These are phyloP conservation scores for Xerocomellus amylosporus DNA, from an alignment of 768 basidiomycete species.

Conservation along the genomic window DNA sequence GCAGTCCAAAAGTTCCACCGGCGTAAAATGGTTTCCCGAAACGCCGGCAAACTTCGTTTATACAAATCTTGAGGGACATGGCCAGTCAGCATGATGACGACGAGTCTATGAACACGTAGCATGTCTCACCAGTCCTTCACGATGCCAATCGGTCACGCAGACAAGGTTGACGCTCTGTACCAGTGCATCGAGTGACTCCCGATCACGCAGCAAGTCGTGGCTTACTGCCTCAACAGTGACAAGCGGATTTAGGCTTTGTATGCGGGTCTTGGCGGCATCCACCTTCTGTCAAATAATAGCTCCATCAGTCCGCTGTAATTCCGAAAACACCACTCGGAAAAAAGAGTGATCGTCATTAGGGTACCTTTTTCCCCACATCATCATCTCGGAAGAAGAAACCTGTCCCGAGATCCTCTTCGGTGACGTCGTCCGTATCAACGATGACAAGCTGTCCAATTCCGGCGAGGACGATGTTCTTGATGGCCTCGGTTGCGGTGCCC, in stretches of 20 bases:
- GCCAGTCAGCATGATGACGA: slow-evolving; percentile 7
- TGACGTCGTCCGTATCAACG: slow-evolving; percentile 72
- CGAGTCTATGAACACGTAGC: background rate
- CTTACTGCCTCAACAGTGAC: slow-evolving; percentile 75
- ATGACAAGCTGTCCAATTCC: slow-evolving; percentile 90
- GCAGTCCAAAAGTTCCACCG: slow-evolving; percentile 87
- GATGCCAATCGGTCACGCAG: slow-evolving; percentile 78
- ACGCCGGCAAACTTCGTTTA: slow-evolving; percentile 79
- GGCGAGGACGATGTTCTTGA: slow-evolving; percentile 97
- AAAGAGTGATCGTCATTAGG: slow-evolving; percentile 5
- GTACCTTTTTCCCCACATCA: slow-evolving; percentile 86
- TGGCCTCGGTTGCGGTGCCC: slow-evolving; percentile 87
- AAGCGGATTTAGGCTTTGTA: slow-evolving; percentile 90
- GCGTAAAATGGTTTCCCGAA: slow-evolving; percentile 80
- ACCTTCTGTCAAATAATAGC: slow-evolving; percentile 58
- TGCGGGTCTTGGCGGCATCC: slow-evolving; percentile 77
- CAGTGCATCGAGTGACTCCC: slow-evolving; percentile 53
- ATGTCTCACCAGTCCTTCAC: slow-evolving; percentile 63
- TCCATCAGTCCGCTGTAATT: slow-evolving; percentile 35
- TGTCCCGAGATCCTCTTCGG: slow-evolving; percentile 83
- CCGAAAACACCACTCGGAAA: slow-evolving; percentile 37
- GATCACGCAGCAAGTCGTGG: slow-evolving; percentile 45
- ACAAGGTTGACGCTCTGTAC: slow-evolving; percentile 76
- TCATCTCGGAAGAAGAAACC: slow-evolving; percentile 94
- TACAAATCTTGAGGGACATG: slow-evolving; percentile 50